Conservation (phyloP, 2,329 filamentous ascomycete genomes). For the Aspergillus puulaauensis region DNA sequence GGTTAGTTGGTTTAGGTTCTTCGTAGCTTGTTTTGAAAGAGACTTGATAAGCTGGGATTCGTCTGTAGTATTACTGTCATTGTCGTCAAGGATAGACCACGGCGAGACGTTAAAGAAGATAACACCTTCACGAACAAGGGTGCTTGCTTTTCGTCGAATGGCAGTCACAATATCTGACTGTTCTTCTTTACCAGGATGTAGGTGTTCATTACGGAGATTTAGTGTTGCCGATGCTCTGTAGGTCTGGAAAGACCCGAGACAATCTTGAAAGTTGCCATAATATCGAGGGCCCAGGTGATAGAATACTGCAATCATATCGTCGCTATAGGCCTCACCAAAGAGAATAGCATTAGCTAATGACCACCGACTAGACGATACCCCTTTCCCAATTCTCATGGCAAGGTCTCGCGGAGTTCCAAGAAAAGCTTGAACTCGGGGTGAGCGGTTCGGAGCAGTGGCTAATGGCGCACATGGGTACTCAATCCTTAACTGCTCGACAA, state of each 20-base stretch:
- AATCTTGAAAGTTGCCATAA: constrained; percentile 95
- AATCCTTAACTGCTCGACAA: constrained; percentile 86
- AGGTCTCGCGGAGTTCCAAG: constrained; percentile 89
- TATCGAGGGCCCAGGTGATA: constrained; percentile 88
- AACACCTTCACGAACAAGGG: constrained; percentile 75
- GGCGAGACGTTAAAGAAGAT: constrained; percentile 83
- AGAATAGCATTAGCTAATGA: constrained; percentile 87
- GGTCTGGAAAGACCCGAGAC: constrained; percentile 91
- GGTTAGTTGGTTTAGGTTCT: constrained; percentile 67
- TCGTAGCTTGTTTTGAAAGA: constrained; percentile 70
- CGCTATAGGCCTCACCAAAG: constrained; percentile 82
- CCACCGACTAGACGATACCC: constrained; percentile 75
- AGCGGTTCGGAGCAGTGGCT: constrained; percentile 52
- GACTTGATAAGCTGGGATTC: constrained; percentile 75
- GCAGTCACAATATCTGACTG: constrained; percentile 87
- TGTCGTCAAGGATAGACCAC: constrained; percentile 74
- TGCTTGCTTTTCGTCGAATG: constrained; percentile 80
- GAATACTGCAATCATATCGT: constrained; percentile 89
- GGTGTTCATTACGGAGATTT: constrained; percentile 85
- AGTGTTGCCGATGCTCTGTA: constrained; percentile 90
- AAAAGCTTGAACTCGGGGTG: constrained; percentile 77
- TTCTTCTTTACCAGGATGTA: constrained; percentile 86
- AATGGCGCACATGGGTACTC: constrained; percentile 80
- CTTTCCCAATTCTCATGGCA: constrained; percentile 70
- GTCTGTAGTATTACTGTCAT: constrained; percentile 68